These are phyloP conservation scores for Rhodotorula taiwanensis DNA, from an alignment of 768 basidiomycete species.

Conservation along the genomic window DNA sequence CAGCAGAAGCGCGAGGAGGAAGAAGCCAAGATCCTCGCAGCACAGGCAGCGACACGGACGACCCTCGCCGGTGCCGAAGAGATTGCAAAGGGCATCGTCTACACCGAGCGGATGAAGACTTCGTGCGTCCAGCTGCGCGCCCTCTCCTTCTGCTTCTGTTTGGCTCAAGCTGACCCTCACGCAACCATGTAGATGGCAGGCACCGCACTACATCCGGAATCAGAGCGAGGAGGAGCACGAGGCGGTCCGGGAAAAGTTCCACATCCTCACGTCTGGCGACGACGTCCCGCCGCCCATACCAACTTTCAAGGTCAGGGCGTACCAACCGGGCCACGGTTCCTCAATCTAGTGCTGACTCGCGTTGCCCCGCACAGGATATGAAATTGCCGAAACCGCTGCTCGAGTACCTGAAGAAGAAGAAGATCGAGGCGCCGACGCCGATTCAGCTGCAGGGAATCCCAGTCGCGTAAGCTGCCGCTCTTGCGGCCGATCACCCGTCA, in stretches of 20 bases:
- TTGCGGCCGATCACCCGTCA: no score
- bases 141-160: not conserved
- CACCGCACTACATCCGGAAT: constrained; percentile 74
- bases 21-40: constrained; percentile 83
- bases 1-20: constrained; percentile 77
- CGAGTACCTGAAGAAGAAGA: constrained; percentile 72
- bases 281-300: constrained; percentile 89
- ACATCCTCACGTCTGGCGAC: constrained; percentile 74
- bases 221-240: constrained; percentile 63
- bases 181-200: constrained; percentile 61
- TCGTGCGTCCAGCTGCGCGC: constrained; percentile 55
- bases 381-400: constrained; percentile 86
- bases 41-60: constrained; percentile 73
- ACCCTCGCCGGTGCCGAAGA: constrained; percentile 90
- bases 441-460: constrained; percentile 97
- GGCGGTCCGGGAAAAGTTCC: constrained; percentile 75
- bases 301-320: constrained; percentile 60
- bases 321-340: not conserved
- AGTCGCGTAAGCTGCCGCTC: constrained; percentile 63
- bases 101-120: constrained; percentile 75
- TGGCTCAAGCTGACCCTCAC: not conserved
- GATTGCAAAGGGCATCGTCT: constrained; percentile 83
- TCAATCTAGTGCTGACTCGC: not conserved
- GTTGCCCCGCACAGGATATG: constrained; percentile 65
- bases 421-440: constrained; percentile 80